Conservation (phyloP, 2,329 filamentous ascomycete genomes). For the Volutella citrinella region DNA sequence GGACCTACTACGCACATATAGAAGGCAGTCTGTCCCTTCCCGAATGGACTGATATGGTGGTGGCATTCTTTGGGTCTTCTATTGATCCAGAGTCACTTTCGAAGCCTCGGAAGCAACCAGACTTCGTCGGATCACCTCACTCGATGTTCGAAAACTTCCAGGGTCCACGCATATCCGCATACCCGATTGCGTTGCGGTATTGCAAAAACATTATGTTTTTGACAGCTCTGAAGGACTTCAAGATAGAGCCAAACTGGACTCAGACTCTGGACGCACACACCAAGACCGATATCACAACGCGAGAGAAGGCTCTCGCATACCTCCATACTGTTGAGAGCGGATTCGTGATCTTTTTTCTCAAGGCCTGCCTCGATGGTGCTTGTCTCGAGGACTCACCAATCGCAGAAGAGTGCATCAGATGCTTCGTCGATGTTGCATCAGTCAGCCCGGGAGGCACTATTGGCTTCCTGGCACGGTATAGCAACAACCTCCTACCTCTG, state of each 20-base stretch:
- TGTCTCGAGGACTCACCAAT: slow-evolving; percentile 40
- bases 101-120: slow-evolving; percentile 29
- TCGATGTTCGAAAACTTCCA: slow-evolving; percentile 45
- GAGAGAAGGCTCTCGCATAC: slow-evolving; percentile 56
- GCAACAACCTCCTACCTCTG: slow-evolving; percentile 53
- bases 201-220: slow-evolving; percentile 55
- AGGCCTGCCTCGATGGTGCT: slow-evolving; percentile 57
- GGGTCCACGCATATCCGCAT: slow-evolving; percentile 49
- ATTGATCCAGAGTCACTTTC: slow-evolving; percentile 33
- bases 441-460: slow-evolving; percentile 50
- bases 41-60: slow-evolving; percentile 50
- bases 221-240: slow-evolving; percentile 45
- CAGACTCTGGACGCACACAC: slow-evolving; percentile 71
- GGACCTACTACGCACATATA: slow-evolving; percentile 47
- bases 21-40: slow-evolving; percentile 41
- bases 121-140: slow-evolving; percentile 7
- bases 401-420: slow-evolving; percentile 47
- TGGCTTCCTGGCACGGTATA: slow-evolving; percentile 45
- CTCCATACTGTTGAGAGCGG: slow-evolving; percentile 40
- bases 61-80: slow-evolving; percentile 43
- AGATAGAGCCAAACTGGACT: slow-evolving; percentile 80
- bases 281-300: slow-evolving; percentile 64
- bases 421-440: slow-evolving; percentile 53
- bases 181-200: slow-evolving; percentile 69
- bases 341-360: slow-evolving; percentile 44